Percentiles rank a stretch among this genome's conserved stretches.
These are phyloP conservation scores for Xylaria bambusicola DNA, from an alignment of 495 filamentous ascomycete species.

Conservation along the genomic window DNA sequence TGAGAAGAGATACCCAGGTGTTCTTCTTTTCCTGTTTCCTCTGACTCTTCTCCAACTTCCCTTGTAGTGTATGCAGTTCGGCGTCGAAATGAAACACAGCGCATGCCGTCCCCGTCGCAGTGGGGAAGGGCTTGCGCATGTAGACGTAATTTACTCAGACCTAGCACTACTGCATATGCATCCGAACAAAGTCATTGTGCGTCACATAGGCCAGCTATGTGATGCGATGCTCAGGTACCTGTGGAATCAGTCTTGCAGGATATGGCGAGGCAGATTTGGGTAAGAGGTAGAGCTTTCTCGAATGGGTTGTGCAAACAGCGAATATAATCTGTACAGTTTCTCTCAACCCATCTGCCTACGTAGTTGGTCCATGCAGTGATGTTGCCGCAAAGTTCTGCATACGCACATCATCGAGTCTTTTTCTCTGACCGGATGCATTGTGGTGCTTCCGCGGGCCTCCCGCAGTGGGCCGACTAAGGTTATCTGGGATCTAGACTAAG, in stretches of 20 bases:
- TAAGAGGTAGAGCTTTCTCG: conserved; percentile 1
- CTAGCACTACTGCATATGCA: conserved; percentile 17
- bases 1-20: not conserved
- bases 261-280: not conserved
- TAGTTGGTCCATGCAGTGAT: not conserved
- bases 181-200: conserved; percentile 17
- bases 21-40: not conserved
- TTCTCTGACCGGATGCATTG: conserved; percentile 16
- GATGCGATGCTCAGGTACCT: not conserved
- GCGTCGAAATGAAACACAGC: not conserved
- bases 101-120: not conserved
- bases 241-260: not conserved
- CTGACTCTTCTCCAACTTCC: not conserved
- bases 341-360: not conserved
- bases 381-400: conserved; percentile 19
- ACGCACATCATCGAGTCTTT: conserved; percentile 17
- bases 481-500: conserved; percentile 19
- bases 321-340: conserved; percentile 9
- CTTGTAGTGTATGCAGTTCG: conserved; percentile 5
- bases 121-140: conserved; percentile 10
- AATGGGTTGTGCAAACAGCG: conserved; percentile 6
- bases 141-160: conserved; percentile 15
- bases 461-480: conserved; percentile 13
- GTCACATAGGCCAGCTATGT: conserved; percentile 12
- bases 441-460: conserved; percentile 19